phyloP scores from a whole-genome alignment of 176 grass and related monocot species.

The Pontederia paniculata region DNA sequence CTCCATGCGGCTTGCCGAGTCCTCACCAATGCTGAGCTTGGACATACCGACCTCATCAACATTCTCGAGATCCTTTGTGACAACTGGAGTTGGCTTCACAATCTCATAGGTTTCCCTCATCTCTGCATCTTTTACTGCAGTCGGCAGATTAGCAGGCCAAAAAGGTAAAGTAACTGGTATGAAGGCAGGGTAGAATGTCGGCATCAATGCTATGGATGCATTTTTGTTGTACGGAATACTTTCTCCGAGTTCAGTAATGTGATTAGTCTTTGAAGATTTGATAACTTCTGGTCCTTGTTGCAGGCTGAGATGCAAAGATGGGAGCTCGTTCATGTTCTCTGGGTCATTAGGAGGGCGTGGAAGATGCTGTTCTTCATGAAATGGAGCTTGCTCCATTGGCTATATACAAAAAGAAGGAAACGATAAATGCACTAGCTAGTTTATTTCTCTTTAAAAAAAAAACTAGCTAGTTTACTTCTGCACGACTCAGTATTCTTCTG shows the following conservation, averaged over 20 bases:
- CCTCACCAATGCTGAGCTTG: slow-evolving; percentile 60
- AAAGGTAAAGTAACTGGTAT: slow-evolving; percentile 27
- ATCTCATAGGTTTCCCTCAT: slow-evolving; percentile 34
- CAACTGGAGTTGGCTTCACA: slow-evolving; percentile 46
- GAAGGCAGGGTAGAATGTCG: slow-evolving; percentile 37
- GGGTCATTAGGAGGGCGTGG: slow-evolving; percentile 24
- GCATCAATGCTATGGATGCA: background rate
- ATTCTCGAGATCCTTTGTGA: slow-evolving; percentile 36
- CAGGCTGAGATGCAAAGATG: slow-evolving; percentile 25
- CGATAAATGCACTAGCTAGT: no score
- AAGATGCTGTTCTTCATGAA: slow-evolving; percentile 20
- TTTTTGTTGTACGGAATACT: slow-evolving; percentile 13
- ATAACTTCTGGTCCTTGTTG: slow-evolving; percentile 29
- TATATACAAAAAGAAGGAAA: slow-evolving; percentile 1
- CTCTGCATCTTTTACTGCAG: slow-evolving; percentile 10
- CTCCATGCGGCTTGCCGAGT: slow-evolving; percentile 23
- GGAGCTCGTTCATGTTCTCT: slow-evolving; percentile 17
- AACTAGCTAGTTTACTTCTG: no score
- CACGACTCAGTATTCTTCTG: no score
- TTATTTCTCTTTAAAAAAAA: no score
- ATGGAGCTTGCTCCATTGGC: slow-evolving; percentile 26
- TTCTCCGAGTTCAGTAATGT: slow-evolving; percentile 16
- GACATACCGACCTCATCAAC: slow-evolving; percentile 62
- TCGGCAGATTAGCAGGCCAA: slow-evolving; percentile 29
- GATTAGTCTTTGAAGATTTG: slow-evolving; percentile 10